Evolutionary conservation across 179 eudicot genomes (phyloP).

Genomic region (Patellifolia procumbens): DNA sequence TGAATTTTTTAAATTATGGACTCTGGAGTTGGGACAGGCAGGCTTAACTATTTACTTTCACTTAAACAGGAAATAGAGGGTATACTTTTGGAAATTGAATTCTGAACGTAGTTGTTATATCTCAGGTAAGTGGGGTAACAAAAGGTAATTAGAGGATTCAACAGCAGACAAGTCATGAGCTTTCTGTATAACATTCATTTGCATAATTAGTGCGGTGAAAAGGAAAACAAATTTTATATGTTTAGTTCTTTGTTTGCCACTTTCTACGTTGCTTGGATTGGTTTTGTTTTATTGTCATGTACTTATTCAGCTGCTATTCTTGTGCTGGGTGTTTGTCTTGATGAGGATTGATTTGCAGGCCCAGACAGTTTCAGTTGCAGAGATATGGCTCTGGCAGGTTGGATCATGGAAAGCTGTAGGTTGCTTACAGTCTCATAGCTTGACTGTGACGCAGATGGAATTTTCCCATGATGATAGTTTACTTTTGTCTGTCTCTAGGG

Average conservation of each 20-base stretch:
- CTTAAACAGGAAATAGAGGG: background rate
- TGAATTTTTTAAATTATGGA: background rate
- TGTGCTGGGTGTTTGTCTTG: slow-evolving; percentile 8
- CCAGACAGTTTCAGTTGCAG: slow-evolving; percentile 80
- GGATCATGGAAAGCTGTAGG: slow-evolving; percentile 95
- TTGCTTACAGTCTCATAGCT: slow-evolving; percentile 83
- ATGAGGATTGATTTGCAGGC: slow-evolving; percentile 55
- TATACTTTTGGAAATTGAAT: no score
- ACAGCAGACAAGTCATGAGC: background rate
- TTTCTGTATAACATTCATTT: background rate
- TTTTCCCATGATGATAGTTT: slow-evolving; percentile 83
- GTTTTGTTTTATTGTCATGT: background rate
- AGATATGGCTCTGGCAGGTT: slow-evolving; percentile 97
- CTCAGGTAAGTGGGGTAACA: background rate
- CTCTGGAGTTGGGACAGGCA: background rate
- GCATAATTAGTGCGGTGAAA: background rate
- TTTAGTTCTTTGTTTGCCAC: background rate
- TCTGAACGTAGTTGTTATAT: background rate
- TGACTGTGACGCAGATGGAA: slow-evolving; percentile 90
- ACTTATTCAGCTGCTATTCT: background rate
- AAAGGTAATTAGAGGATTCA: background rate
- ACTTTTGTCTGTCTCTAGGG: slow-evolving; percentile 90
- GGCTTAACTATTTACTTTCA: background rate
- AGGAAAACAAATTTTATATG: background rate
- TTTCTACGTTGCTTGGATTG: background rate